These are phyloP conservation scores for Poteriospumella lacustris DNA, from an alignment of 108 stramenopile genomes.

Conservation along the genomic window DNA sequence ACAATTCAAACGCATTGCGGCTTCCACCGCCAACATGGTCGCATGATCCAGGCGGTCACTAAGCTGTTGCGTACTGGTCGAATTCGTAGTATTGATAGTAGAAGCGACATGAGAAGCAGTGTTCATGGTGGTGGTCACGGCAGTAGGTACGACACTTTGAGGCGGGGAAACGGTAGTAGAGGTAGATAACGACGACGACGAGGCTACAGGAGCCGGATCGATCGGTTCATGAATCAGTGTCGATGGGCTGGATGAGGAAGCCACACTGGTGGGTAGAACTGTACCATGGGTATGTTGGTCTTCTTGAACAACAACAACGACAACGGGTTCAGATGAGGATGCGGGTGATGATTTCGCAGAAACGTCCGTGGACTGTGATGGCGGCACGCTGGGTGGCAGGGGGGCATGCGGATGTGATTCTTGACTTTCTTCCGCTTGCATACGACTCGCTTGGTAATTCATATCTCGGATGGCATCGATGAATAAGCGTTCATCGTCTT, in stretches of 20 bases:
- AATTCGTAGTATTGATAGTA: not conserved
- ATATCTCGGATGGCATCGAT: constrained; percentile 39
- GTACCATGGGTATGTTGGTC: too few species aligned
- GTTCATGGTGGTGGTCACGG: too few species aligned
- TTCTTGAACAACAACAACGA: too few species aligned
- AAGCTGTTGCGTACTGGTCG: not conserved
- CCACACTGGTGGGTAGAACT: too few species aligned
- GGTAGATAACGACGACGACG: too few species aligned
- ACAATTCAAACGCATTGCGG: not conserved
- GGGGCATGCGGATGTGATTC: not conserved
- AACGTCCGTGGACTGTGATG: not conserved
- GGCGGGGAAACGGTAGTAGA: too few species aligned
- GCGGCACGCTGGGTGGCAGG: not conserved
- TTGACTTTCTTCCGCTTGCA: constrained; percentile 12
- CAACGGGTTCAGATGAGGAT: too few species aligned
- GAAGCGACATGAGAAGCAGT: not conserved
- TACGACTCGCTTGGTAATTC: constrained; percentile 31
- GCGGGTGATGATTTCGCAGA: too few species aligned
- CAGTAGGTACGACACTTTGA: too few species aligned
- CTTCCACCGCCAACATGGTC: not conserved
- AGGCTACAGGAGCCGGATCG: too few species aligned
- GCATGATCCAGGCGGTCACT: not conserved
- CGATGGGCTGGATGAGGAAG: too few species aligned
- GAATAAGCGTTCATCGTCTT: constrained; percentile 40
- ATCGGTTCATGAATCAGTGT: too few species aligned